Percentiles rank a stretch among this genome's conserved stretches.
Conservation (phyloP, 805 yeast species). For the Wickerhamiella parazyma region DNA sequence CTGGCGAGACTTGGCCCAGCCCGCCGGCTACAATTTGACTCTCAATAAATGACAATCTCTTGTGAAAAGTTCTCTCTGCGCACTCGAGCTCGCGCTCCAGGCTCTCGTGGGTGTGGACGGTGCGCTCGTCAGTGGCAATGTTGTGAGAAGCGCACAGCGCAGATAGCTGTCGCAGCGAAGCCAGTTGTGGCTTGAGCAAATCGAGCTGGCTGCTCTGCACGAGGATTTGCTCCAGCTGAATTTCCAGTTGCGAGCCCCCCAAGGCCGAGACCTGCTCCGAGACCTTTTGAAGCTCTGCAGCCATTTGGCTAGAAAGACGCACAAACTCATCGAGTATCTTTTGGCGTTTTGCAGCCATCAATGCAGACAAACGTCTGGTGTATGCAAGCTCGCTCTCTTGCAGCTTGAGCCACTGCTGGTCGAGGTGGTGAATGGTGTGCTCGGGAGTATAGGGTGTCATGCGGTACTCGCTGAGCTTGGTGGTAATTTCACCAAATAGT, state of each 20-base stretch:
- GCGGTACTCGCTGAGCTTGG: constrained; percentile 27
- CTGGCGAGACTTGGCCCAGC: constrained; percentile 26
- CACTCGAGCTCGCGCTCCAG: constrained; percentile 28
- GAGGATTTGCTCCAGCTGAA: constrained; percentile 28
- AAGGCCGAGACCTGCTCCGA: constrained; percentile 22
- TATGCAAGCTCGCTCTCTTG: constrained; percentile 25
- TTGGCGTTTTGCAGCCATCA: constrained; percentile 25
- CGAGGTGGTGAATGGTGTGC: constrained; percentile 22
- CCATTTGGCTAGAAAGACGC: constrained; percentile 24
- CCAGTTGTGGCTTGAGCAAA: constrained; percentile 25
- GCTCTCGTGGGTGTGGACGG: constrained; percentile 28
- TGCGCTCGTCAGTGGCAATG: constrained; percentile 29
- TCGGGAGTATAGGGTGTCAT: constrained; percentile 26
- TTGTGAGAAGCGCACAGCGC: constrained; percentile 25
- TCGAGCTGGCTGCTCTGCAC: constrained; percentile 26
- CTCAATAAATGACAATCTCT: constrained; percentile 32
- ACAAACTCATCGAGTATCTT: constrained; percentile 25
- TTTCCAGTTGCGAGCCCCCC: constrained; percentile 28
- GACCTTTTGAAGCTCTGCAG: constrained; percentile 20
- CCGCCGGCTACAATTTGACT: constrained; percentile 28
- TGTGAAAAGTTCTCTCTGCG: constrained; percentile 28
- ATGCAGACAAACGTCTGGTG: constrained; percentile 24
- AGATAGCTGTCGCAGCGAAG: constrained; percentile 21
- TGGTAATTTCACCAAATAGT: constrained; percentile 27
- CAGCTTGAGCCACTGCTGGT: constrained; percentile 25